A percentile compares a stretch with the other conserved stretches of the same genome.
Evolutionary conservation across 1,284 basidiomycete species (phyloP).

Genomic region (Moniliophthora roreri): DNA sequence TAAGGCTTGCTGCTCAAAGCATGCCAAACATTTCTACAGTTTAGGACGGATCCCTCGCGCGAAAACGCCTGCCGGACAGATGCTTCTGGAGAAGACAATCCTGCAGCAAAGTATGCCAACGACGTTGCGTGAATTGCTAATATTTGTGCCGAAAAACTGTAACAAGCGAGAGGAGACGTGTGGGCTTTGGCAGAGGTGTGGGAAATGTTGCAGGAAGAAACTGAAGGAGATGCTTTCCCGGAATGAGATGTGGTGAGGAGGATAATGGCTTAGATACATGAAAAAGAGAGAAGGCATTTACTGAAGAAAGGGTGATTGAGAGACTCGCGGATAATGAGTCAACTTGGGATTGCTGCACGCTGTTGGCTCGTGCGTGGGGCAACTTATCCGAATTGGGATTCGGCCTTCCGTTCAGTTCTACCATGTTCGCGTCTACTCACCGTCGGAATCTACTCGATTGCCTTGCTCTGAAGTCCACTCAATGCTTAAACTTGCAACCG

Average conservation of each 20-base stretch:
- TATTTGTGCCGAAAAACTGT: background rate
- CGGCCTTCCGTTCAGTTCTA: too few relatives aligned
- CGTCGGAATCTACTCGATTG: too few relatives aligned
- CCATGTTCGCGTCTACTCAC: too few relatives aligned
- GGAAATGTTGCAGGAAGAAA: background rate
- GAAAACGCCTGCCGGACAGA: background rate
- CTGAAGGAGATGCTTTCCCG: background rate
- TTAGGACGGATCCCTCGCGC: background rate
- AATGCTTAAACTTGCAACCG: too few relatives aligned
- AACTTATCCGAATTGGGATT: too few relatives aligned
- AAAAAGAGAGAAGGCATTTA: too few relatives aligned
- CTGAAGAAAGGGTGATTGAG: too few relatives aligned
- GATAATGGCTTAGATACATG: background rate
- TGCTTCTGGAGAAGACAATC: background rate
- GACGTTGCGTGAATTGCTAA: background rate
- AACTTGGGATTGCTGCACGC: too few relatives aligned
- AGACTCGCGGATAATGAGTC: too few relatives aligned
- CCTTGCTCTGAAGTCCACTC: too few relatives aligned
- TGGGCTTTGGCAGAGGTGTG: background rate
- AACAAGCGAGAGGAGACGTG: background rate
- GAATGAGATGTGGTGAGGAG: background rate
- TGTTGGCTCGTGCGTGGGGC: too few relatives aligned
- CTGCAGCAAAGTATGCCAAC: background rate
- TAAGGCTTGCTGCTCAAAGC: background rate
- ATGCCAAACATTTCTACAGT: background rate